These are phyloP conservation scores for Lavandula angustifolia DNA, from an alignment of 257 asterid species.

Conservation along the genomic window DNA sequence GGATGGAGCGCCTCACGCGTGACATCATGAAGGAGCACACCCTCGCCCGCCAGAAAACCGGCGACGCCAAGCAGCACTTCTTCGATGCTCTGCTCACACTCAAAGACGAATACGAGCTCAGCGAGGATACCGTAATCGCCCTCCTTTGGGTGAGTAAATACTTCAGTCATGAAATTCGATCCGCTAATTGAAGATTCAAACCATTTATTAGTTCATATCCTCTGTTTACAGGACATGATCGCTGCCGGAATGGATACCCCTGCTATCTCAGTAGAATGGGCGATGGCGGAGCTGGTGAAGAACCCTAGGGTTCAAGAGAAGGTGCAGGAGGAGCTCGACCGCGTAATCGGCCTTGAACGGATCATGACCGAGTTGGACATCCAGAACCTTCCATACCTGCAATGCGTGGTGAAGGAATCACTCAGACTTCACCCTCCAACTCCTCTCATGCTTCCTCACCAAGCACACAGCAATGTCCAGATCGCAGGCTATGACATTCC, in stretches of 20 bases:
- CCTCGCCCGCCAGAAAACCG: slow-evolving; percentile 53
- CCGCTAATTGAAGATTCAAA: too few relatives aligned
- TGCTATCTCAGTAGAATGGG: slow-evolving; percentile 76
- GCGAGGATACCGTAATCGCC: slow-evolving; percentile 70
- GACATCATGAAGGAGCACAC: slow-evolving; percentile 79
- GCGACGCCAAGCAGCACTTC: slow-evolving; percentile 67
- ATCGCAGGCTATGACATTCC: slow-evolving; percentile 75
- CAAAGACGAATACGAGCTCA: slow-evolving; percentile 67
- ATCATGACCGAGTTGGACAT: slow-evolving; percentile 62
- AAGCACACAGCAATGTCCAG: slow-evolving; percentile 55
- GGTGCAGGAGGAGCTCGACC: slow-evolving; percentile 72
- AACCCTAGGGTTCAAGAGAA: slow-evolving; percentile 78
- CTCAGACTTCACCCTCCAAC: slow-evolving; percentile 78
- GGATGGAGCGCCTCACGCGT: slow-evolving; percentile 55
- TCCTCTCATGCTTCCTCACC: slow-evolving; percentile 75
- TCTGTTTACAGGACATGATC: slow-evolving; percentile 62
- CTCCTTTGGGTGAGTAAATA: slow-evolving; percentile 68
- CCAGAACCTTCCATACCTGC: slow-evolving; percentile 67
- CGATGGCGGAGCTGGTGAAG: slow-evolving; percentile 67
- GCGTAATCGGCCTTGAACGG: slow-evolving; percentile 53
- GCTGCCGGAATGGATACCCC: slow-evolving; percentile 88
- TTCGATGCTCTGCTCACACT: slow-evolving; percentile 75
- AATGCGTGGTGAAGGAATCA: slow-evolving; percentile 62
- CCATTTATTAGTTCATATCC: too few relatives aligned
- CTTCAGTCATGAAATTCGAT: too few relatives aligned